Evolutionary conservation across 176 grass and related monocot genomes (phyloP), one percentile per base, ranked within the genome.

Genomic region (Tillandsia leiboldiana): DNA sequence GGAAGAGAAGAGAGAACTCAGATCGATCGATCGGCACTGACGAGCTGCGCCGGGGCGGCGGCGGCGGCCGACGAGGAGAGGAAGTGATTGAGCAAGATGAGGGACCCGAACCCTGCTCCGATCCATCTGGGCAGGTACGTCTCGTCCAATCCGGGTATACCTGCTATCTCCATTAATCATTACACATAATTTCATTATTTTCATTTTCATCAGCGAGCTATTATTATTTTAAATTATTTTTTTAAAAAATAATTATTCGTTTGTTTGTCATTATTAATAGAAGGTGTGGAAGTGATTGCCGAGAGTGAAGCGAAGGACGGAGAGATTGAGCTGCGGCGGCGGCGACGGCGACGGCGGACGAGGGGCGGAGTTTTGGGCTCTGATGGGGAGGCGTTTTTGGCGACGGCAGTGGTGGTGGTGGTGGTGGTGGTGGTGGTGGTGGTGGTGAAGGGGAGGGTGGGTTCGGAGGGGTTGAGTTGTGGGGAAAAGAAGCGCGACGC

Each of bases 221-320:
- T 33, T 24, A 24, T 1, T 24, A 20, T 20, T 0, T 5, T 33
- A 33, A 33, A 5, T 33, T 33, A 33, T 33, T 33, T 3, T 6
- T 33, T 33, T 3, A 42, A 42, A 42, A 6, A 42, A 42, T 0
- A 42, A 6, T 5, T 0, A 1, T 29, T 51, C 20, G 15, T 8
- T 12, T 49, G 9, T 70, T 70, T 8, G 1, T 53, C 4, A 26
- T 67, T 1, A 24, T 6, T 9, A 42, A 11, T 17, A 62, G 9
- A 12, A 29, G 24, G 26, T 11, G 12, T 47, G 12, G 48, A 15
- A 54, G 10, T 0, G 6, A 49, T 70, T 76, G 82, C 92, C 92
- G 73, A 97, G 87, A 66, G 94, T 92, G 86, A 97, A 97, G 62
- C 94, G 89, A 51, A 97, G 89, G 64, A 97, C 87, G 67, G 94